Base-by-base conservation (phyloP, 768 basidiomycete species). In the Rhizopogon salebrosus region DNA sequence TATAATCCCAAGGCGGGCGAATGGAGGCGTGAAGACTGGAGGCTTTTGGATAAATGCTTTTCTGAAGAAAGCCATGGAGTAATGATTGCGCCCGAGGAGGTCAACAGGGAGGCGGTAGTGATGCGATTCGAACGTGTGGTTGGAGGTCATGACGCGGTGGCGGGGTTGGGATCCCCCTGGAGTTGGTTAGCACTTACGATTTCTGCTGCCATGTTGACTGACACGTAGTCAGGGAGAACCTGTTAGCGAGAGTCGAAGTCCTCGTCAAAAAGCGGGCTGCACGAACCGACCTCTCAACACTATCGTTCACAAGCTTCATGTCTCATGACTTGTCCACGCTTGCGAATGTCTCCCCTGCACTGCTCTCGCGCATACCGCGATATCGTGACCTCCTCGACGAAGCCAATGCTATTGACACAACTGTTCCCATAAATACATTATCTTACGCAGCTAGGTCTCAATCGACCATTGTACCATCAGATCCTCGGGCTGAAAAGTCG, bases 11-110 rank as follows among this genome's bases (percentile, higher is more conserved):
- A 13, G 1, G 40, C 48, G 11, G 57, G 70, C 13, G 70, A 67
- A 37, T 94, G 91, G 91, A 74, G 76, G 3, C 86, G 85, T 61
- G 79, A 80, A 20, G 87, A 92, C 48, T 94, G 91, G 91, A 91
- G 87, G 64, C 62, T 74, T 43, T 73, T 94, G 45, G 91, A 93
- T 65, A 80, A 79, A 22, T 89, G 87, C 60, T 85, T 92, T 56
- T 85, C 86, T 10, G 85, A 88, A 49, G 82, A 85, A 63, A 73
- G 87, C 29, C 65, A 87, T 13, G 81, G 75, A 2, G 66, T 57
- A 57, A 66, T 24, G 43, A 62, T 2, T 45, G 39, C n/a, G 62
- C 65, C 39, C 70, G 80, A 82, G 38, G 67, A 71, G 6, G 75
- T 91, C 10, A 68, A 71, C 2, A 64, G 80, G 1, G 80, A 79